Evolutionary conservation across 169 alveolate species (phyloP), one percentile per base, ranked within the genome.

Genomic region (Perkinsus olseni): DNA sequence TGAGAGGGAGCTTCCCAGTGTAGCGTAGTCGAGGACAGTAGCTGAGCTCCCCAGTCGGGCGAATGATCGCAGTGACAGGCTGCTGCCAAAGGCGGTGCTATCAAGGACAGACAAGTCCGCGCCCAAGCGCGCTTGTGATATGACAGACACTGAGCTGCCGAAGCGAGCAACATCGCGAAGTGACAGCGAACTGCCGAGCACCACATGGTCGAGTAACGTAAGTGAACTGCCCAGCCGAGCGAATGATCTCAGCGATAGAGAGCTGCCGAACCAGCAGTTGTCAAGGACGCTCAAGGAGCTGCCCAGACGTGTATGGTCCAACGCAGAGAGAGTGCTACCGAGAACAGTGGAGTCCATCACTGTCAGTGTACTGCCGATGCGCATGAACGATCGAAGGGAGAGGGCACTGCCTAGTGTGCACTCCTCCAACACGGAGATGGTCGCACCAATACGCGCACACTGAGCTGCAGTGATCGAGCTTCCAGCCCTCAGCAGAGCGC

Each of bases 311-410:
- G 40, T 31, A 36, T 24, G 38, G 24, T 74, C 28, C 37, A 50
- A 93, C 50, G 91, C 90, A 3, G 74, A 62, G 10, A 74, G 93
- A 39, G 48, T 4, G 0, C 74, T 45, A 0, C 74, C 95, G 45
- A 45, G 91, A 0, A 82, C 74, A 31, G n/a, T 90, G 36, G n/a
- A n/a, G 91, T 94, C 95, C 37, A 91, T 24, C 90, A 45, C 93
- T 37, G 39, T 45, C 6, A 13, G 8, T 0, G n/a, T 4, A 74
- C 90, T 39, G 91, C 91, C 92, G 62, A 91, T 38, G 36, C 92
- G 92, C 0, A 48, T 37, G 92, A 91, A 91, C 38, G 74, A 24
- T 4, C 92, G 92, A 0, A 91, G 92, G 6, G 92, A 91, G 34
- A 90, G 92, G 6, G 39, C 28, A 38, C 48, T 34, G 92, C 92